A percentile compares a stretch with the other conserved stretches of the same genome.
phyloP scores from a whole-genome alignment of 768 basidiomycete species.

The Mrakia gelida region DNA sequence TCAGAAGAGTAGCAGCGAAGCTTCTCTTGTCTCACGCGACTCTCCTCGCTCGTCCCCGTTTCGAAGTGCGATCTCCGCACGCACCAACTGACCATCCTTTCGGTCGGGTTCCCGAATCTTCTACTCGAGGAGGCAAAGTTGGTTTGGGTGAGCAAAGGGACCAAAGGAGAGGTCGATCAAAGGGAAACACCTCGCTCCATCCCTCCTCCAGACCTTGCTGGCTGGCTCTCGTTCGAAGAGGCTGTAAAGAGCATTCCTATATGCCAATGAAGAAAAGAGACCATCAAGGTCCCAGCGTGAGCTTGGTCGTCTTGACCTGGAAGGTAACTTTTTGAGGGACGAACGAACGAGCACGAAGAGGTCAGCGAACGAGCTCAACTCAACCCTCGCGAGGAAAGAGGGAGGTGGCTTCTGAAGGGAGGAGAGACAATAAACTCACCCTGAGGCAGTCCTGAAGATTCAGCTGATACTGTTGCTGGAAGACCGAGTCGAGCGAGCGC shows the following conservation, averaged over 20 bases:
- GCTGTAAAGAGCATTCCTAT: background rate
- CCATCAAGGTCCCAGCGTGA: slow-evolving; percentile 18
- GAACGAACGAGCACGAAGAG: background rate
- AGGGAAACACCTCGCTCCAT: too few species aligned
- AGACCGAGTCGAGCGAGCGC: slow-evolving; percentile 73
- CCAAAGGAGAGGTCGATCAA: too few species aligned
- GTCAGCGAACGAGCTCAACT: background rate
- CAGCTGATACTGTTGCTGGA: slow-evolving; percentile 67
- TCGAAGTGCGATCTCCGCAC: too few species aligned
- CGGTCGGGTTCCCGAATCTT: too few species aligned
- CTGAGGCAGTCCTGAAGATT: slow-evolving; percentile 76
- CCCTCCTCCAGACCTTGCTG: too few species aligned
- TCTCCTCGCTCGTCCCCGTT: too few species aligned
- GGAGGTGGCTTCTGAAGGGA: background rate
- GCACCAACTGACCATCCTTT: too few species aligned
- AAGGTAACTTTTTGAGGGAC: slow-evolving; percentile 11
- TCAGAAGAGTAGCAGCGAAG: too few species aligned
- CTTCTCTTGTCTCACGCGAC: too few species aligned
- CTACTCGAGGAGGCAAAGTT: too few species aligned
- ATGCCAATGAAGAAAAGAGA: background rate
- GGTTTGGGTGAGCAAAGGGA: too few species aligned
- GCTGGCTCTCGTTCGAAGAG: background rate
- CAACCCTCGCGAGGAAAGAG: background rate
- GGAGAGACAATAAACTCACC: slow-evolving; percentile 52
- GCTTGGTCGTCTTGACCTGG: slow-evolving; percentile 28